Percentiles rank a stretch among this genome's conserved stretches.
Conservation (phyloP, 768 basidiomycete species). For the Tricholoma terreum region DNA sequence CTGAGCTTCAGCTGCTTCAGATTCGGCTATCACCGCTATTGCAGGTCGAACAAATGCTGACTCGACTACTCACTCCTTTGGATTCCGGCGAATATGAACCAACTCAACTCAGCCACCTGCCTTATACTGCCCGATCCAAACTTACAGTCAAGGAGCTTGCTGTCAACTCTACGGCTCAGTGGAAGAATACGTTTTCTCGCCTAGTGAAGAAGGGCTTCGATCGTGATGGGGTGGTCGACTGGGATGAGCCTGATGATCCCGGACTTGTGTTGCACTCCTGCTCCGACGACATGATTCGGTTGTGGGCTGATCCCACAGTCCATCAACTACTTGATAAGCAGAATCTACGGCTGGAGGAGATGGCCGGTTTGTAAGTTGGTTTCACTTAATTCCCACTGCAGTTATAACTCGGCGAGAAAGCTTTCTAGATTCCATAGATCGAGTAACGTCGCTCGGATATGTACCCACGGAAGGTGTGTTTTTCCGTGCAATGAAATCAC, state of each 20-base stretch:
- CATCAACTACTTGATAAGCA: constrained; percentile 48
- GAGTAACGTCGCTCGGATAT: constrained; percentile 61
- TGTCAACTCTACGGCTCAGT: constrained; percentile 47
- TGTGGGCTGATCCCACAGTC: constrained; percentile 62
- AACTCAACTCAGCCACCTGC: constrained; percentile 20
- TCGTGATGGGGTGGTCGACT: constrained; percentile 33
- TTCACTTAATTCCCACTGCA: background rate
- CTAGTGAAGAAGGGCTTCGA: constrained; percentile 30
- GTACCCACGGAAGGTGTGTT: constrained; percentile 61
- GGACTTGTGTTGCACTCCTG: constrained; percentile 55
- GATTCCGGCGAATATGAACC: constrained; percentile 34
- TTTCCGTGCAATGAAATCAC: background rate
- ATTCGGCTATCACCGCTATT: constrained; percentile 59
- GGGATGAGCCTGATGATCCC: constrained; percentile 54
- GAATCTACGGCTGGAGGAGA: constrained; percentile 60
- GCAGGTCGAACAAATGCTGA: constrained; percentile 58
- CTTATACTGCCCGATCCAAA: constrained; percentile 22
- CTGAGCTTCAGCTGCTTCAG: constrained; percentile 51
- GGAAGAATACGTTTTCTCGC: constrained; percentile 48
- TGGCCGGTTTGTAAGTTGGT: constrained; percentile 65
- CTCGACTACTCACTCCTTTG: constrained; percentile 52
- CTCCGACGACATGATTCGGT: constrained; percentile 57
- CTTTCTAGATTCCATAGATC: constrained; percentile 64
- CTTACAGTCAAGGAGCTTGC: constrained; percentile 43
- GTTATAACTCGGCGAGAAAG: constrained; percentile 31